Evolutionary conservation across 2,329 filamentous ascomycete species (phyloP).

Genomic region (Fusarium begoniae): DNA sequence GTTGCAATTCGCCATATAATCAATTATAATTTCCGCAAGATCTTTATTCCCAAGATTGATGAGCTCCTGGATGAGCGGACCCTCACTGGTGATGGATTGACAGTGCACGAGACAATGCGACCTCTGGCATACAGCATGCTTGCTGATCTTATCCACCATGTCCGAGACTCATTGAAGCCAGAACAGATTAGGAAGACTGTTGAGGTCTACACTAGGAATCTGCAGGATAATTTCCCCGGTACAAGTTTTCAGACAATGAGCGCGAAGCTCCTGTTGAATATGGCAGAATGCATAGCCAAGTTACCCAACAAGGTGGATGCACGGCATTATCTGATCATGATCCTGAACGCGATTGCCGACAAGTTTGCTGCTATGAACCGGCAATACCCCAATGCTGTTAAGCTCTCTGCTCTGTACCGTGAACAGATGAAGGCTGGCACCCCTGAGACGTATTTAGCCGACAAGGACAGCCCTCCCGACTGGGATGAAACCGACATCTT

Average conservation of each 20-base stretch:
- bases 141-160: slow-evolving; percentile 96
- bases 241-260: slow-evolving; percentile 99
- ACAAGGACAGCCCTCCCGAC: slow-evolving; percentile 81
- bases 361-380: slow-evolving; percentile 99
- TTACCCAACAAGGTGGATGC: slow-evolving; percentile 93
- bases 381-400: slow-evolving; percentile 94
- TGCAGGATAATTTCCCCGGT: slow-evolving; percentile 94
- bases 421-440: slow-evolving; percentile 71
- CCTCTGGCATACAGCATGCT: slow-evolving; percentile 98
- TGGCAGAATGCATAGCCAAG: slow-evolving; percentile 97
- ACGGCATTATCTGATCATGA: slow-evolving; percentile 95
- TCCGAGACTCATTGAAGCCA: slow-evolving; percentile 85
- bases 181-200: slow-evolving; percentile 96
- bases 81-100: slow-evolving; percentile 92
- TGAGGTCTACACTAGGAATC: slow-evolving; percentile 94
- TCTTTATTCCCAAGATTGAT: slow-evolving; percentile 94
- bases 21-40: slow-evolving; percentile 97
- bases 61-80: slow-evolving; percentile 94
- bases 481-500: slow-evolving; percentile 99
- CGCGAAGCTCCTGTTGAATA: slow-evolving; percentile 93
- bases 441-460: slow-evolving; percentile 83
- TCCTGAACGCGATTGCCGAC: slow-evolving; percentile 95
- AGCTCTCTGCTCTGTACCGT: slow-evolving; percentile 81
- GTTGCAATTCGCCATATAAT: slow-evolving; percentile 98
- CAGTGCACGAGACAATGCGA: slow-evolving; percentile 95